Percentiles rank a stretch among this genome's conserved stretches.
Conservation (phyloP, 225 moss, liverwort and hornwort species). For the Pleurozium schreberi region DNA sequence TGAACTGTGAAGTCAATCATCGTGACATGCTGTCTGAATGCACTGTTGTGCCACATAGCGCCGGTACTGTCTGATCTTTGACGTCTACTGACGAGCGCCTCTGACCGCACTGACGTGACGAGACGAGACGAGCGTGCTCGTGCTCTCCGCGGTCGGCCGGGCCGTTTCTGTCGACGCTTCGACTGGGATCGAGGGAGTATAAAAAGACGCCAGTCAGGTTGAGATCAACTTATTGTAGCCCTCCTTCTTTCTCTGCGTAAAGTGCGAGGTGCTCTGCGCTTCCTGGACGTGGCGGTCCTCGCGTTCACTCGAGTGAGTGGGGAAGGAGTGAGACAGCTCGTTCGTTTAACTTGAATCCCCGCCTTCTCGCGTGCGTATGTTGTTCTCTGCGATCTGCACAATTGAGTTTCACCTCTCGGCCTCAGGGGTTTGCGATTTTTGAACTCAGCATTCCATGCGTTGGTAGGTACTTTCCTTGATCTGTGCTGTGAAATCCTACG, state of each 20-base stretch:
- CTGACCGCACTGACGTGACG: background rate
- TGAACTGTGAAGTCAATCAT: background rate
- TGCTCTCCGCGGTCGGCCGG: background rate
- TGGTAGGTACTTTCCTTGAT: slow-evolving; percentile 4
- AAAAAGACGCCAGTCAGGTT: background rate
- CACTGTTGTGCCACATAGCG: background rate
- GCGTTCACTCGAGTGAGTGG: background rate
- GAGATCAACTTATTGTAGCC: background rate
- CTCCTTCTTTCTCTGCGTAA: background rate
- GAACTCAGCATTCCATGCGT: background rate
- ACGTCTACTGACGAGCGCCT: background rate
- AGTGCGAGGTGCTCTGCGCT: background rate
- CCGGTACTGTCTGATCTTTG: slow-evolving; percentile 13
- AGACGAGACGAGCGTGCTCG: background rate
- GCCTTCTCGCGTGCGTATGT: background rate
- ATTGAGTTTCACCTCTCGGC: background rate
- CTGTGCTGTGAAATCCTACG: background rate
- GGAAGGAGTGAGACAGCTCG: background rate
- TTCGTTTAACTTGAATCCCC: background rate
- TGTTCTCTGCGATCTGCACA: background rate
- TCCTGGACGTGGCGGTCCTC: background rate
- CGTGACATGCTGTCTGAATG: background rate
- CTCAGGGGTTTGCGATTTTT: background rate
- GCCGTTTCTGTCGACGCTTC: background rate
- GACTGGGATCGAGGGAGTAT: slow-evolving; percentile 21